A percentile compares a stretch with the other conserved stretches of the same genome.
phyloP scores from a whole-genome alignment of 495 filamentous ascomycete genomes.

The Xylaria cubensis region DNA sequence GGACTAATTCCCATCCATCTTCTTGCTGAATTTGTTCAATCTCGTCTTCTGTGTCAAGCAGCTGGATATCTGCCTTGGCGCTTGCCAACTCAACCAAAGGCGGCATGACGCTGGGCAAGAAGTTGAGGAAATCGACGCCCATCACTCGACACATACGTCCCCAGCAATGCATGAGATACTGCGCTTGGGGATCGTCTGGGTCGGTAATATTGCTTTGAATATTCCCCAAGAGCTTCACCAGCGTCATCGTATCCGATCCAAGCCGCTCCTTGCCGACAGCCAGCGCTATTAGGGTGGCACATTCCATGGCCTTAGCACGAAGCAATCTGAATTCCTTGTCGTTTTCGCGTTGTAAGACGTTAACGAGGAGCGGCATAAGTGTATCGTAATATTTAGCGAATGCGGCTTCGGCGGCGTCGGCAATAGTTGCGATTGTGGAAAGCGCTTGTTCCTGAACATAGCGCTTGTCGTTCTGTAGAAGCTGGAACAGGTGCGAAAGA shows the following conservation, averaged over 20 bases:
- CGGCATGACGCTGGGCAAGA: constrained; percentile 90
- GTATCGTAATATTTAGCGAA: constrained; percentile 96
- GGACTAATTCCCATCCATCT: constrained; percentile 97
- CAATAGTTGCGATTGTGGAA: constrained; percentile 98
- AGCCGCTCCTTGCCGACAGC: constrained; percentile 94
- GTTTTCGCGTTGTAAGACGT: constrained; percentile 84
- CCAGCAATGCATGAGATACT: constrained; percentile 99
- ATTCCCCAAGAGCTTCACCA: constrained; percentile 83
- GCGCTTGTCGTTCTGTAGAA: constrained; percentile 87
- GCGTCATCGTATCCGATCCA: constrained; percentile 79
- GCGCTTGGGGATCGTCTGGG: constrained; percentile 92
- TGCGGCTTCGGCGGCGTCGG: constrained; percentile 93
- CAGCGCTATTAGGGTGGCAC: constrained; percentile 93
- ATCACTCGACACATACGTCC: constrained; percentile 97
- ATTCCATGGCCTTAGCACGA: constrained; percentile 99
- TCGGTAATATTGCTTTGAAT: constrained; percentile 91
- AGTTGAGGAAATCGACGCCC: constrained; percentile 88
- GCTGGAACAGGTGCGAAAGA: constrained; percentile 77
- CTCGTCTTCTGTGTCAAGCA: constrained; percentile 95
- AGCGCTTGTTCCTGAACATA: constrained; percentile 98
- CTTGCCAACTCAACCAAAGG: constrained; percentile 88
- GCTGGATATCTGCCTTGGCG: constrained; percentile 96
- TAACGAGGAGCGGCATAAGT: constrained; percentile 93
- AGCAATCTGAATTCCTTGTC: constrained; percentile 91
- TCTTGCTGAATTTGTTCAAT: constrained; percentile 91